Base-by-base conservation (phyloP, 73 alveolate genomes). In the Paramecium sexaurelia region DNA sequence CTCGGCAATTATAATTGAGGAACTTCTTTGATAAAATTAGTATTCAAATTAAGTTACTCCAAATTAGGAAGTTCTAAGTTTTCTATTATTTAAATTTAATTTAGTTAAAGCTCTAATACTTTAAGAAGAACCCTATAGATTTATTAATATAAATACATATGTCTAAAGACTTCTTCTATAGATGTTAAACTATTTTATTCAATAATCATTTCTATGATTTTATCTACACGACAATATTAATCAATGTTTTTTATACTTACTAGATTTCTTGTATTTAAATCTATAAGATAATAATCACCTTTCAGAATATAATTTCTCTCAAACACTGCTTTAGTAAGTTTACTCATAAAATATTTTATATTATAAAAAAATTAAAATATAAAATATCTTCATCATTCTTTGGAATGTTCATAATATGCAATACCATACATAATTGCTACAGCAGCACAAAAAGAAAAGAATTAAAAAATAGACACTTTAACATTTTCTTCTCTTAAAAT, bases 1-100 rank as follows among this genome's bases (percentile, higher is more conserved):
- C 87, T 56, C 7, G 93, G 93, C 6, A 61, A 35, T 55, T 55
- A 3, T 39, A 86, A 86, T 19, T 71, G 75, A 37, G 93, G 93
- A 24, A 86, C 87, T n/a, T 67, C 69, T 5, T 47, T 24, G 17
- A 86, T 55, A 17, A 55, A 61, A 22, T 86, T 86, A 55, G 87
- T 55, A 39, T 66, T 61, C 8, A 86, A 40, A 86, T 86, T 61
- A n/a, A 86, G 40, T 20, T 55, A 61, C 37, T 86, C 93, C 37
- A 86, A 67, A 67, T 57, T 39, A 19, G 93, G 93, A 37, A 86
- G 69, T 20, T 86, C 41, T 67, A 86, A 35, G 20, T 86, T 75
- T 66, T 86, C 87, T 35, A 86, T 37, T 17, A 40, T 55, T 29
- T 61, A 20, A 11, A 86, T 86, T n/a, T 57, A 37, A 36, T 86